Evolutionary conservation across 257 asterid species (phyloP).

Genomic region (Solanum pimpinellifolium): DNA sequence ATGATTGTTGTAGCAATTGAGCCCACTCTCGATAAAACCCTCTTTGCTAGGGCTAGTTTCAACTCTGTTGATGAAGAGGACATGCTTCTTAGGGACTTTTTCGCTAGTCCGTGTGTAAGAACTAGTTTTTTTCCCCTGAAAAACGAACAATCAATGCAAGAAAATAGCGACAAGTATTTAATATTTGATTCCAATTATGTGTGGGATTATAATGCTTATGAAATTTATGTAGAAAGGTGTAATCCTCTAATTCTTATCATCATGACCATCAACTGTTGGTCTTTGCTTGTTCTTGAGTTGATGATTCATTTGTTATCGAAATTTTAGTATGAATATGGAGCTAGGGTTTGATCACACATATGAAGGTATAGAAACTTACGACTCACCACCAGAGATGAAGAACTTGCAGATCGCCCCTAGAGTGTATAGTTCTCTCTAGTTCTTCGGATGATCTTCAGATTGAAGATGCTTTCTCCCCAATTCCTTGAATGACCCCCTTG

Average conservation of each 20-base stretch:
- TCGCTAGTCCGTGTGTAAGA: too few relatives aligned
- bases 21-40: too few relatives aligned
- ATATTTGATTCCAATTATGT: background rate
- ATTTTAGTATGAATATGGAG: background rate
- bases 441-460: background rate
- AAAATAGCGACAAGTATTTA: background rate
- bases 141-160: background rate
- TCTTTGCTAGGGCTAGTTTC: too few relatives aligned
- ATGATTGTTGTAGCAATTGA: too few relatives aligned
- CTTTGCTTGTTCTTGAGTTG: too few relatives aligned
- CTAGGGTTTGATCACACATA: background rate
- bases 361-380: background rate
- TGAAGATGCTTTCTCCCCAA: background rate
- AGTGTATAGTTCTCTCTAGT: background rate
- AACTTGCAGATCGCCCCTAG: background rate
- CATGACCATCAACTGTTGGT: too few relatives aligned
- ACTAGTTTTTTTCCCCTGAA: background rate
- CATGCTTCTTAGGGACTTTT: too few relatives aligned
- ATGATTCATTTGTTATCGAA: background rate
- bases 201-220: background rate
- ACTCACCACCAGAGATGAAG: background rate
- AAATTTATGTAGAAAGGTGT: too few relatives aligned
- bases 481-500: background rate
- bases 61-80: too few relatives aligned
- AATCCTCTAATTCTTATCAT: background rate